A percentile compares a stretch with the other conserved stretches of the same genome.
Evolutionary conservation across 2,329 filamentous ascomycete genomes (phyloP).

Genomic region (Aureobasidium lini): DNA sequence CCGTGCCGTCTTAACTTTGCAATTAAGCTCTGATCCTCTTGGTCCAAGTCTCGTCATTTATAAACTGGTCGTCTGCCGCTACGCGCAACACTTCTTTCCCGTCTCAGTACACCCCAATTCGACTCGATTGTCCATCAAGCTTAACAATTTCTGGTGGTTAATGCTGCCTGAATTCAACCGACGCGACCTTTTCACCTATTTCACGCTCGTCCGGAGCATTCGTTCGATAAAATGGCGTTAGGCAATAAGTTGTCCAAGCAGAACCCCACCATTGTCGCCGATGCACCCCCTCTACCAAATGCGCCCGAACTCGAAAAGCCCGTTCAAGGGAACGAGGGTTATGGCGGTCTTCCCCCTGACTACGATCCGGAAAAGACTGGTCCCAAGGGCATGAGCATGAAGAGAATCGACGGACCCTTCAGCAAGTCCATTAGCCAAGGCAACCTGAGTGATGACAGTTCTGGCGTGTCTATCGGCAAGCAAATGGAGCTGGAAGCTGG

Average conservation of each 20-base stretch:
- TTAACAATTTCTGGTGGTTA: slow-evolving; percentile 20
- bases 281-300: slow-evolving; percentile 14
- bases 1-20: background rate
- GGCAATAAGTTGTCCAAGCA: slow-evolving; percentile 19
- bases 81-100: background rate
- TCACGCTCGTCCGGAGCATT: slow-evolving; percentile 35
- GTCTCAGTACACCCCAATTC: background rate
- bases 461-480: slow-evolving; percentile 43
- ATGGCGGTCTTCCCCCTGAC: slow-evolving; percentile 20
- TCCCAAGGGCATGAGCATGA: slow-evolving; percentile 29
- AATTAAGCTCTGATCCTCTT: slow-evolving; percentile 8
- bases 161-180: slow-evolving; percentile 31
- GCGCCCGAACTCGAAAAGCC: slow-evolving; percentile 16
- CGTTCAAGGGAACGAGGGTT: slow-evolving; percentile 19
- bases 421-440: slow-evolving; percentile 27
- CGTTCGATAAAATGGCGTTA: slow-evolving; percentile 48
- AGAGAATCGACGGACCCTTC: slow-evolving; percentile 33
- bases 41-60: background rate
- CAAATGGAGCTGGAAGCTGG: slow-evolving; percentile 72
- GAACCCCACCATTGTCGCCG: slow-evolving; percentile 12
- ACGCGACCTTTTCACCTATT: slow-evolving; percentile 32
- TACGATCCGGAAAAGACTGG: slow-evolving; percentile 26
- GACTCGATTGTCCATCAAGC: slow-evolving; percentile 1
- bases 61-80: background rate
- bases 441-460: slow-evolving; percentile 26